A percentile compares a stretch with the other conserved stretches of the same genome.
phyloP scores from a whole-genome alignment of 768 basidiomycete species.

The Fibroporia radiculosa region DNA sequence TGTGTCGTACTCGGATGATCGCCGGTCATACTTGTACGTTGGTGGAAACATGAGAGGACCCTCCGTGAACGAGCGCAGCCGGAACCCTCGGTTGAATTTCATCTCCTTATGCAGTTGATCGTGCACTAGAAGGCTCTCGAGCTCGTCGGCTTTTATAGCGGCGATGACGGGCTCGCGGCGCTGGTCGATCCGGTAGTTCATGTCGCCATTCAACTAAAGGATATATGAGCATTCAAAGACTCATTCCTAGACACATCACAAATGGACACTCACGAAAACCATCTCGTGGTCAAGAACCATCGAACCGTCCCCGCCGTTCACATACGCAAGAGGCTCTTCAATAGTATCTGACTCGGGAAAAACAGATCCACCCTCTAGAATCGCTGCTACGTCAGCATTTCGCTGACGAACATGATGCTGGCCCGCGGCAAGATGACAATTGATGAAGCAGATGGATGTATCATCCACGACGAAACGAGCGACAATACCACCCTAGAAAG shows the following conservation, averaged over 20 bases:
- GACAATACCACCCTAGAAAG: constrained; percentile 88
- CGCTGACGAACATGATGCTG: constrained; percentile 76
- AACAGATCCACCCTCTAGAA: constrained; percentile 75
- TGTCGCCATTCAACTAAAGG: constrained; percentile 75
- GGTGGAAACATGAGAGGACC: constrained; percentile 78
- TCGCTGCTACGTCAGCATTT: constrained; percentile 81
- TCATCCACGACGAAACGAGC: constrained; percentile 86
- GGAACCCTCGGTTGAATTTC: constrained; percentile 79
- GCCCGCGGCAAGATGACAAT: constrained; percentile 96
- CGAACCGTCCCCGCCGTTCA: constrained; percentile 88
- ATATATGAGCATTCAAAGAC: constrained; percentile 5
- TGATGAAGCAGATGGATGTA: constrained; percentile 90
- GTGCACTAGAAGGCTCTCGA: constrained; percentile 54
- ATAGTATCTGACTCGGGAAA: constrained; percentile 42
- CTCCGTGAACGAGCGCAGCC: constrained; percentile 77
- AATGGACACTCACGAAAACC: constrained; percentile 57
- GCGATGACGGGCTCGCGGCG: constrained; percentile 77
- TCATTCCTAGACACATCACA: not conserved
- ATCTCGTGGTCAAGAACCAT: constrained; percentile 95
- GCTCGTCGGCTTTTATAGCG: constrained; percentile 60
- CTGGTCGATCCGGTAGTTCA: constrained; percentile 97
- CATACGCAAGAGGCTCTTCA: constrained; percentile 58
- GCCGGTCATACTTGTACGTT: constrained; percentile 92
- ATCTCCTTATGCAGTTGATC: constrained; percentile 92
- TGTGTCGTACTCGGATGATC: constrained; percentile 73